Evolutionary conservation across 2,329 filamentous ascomycete genomes (phyloP), one percentile per base, ranked within the genome.

Genomic region (Pseudogymnoascus sp.): DNA sequence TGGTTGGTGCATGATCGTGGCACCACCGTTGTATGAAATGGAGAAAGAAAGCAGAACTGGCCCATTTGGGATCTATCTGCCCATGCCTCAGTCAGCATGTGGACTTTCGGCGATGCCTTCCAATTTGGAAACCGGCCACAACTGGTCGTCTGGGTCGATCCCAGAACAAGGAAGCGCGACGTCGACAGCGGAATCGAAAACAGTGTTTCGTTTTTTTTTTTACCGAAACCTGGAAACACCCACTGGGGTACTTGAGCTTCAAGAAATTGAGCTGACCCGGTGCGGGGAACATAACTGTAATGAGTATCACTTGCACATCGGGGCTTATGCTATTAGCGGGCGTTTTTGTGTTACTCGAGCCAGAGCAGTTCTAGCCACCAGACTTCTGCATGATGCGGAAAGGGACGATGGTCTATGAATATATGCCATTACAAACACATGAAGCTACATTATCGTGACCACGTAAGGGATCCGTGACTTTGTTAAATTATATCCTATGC

Each of bases 1-100:
- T 84, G 79, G 80, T 83, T 63, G 81, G 81, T 64, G 83, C 80
- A 71, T 86, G 68, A 73, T 33, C 12, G n/a, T 55, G n/a, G 49
- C 12, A 18, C 14, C 2, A 5, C 25, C 18, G 49, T 55, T 55
- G 28, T 33, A 55, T 55, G 28, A 21, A 28, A 31, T 33, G 49
- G 49, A 55, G 28, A 55, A 31, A 33, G 45, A 55, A 33, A 55
- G 49, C 49, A 55, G 16, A 16, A 33, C 28, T 55, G 28, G 49
- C 28, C 49, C 49, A 18, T 55, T 33, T 18, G 49, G 49, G 25
- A 21, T 33, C 23, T 55, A 55, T 55, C 16, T 55, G 7, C 49
- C 9, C 49, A 55, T 55, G 49, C 49, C 25, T 11, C 28, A 18
- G n/a, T 55, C 9, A 33, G 49, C 49, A 55, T 55, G 49, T 55